A percentile compares a stretch with the other conserved stretches of the same genome.
phyloP scores from a whole-genome alignment of 345 rosid species.

The Laguncularia racemosa region DNA sequence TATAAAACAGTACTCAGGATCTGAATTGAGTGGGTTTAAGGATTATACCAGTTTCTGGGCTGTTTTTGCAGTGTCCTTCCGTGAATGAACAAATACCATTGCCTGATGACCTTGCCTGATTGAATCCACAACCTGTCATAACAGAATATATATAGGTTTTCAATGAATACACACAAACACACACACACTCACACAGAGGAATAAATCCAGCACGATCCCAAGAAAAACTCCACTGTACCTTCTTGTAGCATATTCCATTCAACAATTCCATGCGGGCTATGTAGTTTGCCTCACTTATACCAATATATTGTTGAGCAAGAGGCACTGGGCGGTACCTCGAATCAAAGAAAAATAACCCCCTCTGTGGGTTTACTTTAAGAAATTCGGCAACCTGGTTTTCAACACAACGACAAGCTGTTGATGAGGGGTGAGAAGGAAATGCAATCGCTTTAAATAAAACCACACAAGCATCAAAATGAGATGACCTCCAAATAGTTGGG shows the following conservation, averaged over 20 bases:
- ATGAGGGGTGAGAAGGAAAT: slow-evolving; percentile 1
- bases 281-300: slow-evolving; percentile 89
- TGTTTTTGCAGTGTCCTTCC: slow-evolving; percentile 96
- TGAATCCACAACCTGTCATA: slow-evolving; percentile 72
- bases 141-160: too few species aligned
- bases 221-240: slow-evolving; percentile 29
- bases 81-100: slow-evolving; percentile 96
- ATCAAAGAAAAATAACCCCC: slow-evolving; percentile 93
- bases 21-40: neutral
- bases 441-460: neutral
- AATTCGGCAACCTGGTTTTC: slow-evolving; percentile 85
- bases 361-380: slow-evolving; percentile 82
- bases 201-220: neutral
- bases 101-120: slow-evolving; percentile 89
- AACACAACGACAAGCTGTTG: slow-evolving; percentile 5
- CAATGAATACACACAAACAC: neutral
- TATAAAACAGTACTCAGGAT: too few species aligned
- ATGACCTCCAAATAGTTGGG: slow-evolving; percentile 89
- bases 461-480: slow-evolving; percentile 4
- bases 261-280: slow-evolving; percentile 69
- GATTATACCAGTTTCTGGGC: slow-evolving; percentile 74
- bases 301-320: slow-evolving; percentile 95
- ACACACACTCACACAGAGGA: neutral
- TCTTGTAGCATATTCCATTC: slow-evolving; percentile 91
- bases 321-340: slow-evolving; percentile 99